Base-by-base conservation (phyloP, 2,329 filamentous ascomycete genomes). In the Verticillium klebahnii region DNA sequence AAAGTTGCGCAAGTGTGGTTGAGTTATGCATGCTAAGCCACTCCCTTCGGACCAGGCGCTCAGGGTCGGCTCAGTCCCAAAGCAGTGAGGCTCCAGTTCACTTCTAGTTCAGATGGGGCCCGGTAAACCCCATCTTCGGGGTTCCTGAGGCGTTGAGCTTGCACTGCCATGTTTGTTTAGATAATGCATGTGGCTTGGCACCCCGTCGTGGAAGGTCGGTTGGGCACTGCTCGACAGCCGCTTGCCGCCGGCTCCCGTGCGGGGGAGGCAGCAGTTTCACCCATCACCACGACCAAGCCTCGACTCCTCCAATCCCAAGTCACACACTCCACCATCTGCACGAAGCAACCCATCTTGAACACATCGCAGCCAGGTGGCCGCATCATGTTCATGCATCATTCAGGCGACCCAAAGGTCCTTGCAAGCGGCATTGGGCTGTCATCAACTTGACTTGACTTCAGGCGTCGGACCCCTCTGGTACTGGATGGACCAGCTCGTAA, bases 111-210 rank as follows among this genome's bases (percentile, higher is more conserved):
- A 25, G 25, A 25, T 25, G 25, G 25, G 25, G 25, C 25, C 25
- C 25, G 25, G 25, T 25, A 3, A 25, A 25, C 25, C 25, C 25
- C 25, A 25, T 25, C 3, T 5, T 25, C 57, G 63, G 63, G 63
- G 63, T 62, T 64, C n/a, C 45, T 50, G 45, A 50, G 45, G 45
- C 45, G 45, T 50, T 12, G 19, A 25, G 45, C 45, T 50, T 14
- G 45, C 45, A 50, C 45, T n/a, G 45, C 45, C 45, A 23, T n/a
- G 8, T 14, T 9, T 50, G 45, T n/a, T 50, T 50, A 50, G n/a
- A 6, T 50, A 50, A 23, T 11, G 34, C 14, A 36, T 36, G 34
- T 36, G 34, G 34, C 34, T 36, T 6, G 34, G 9, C 29, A 29
- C 14, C 34, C 12, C 14, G 2, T 36, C 34, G 9, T 14, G 34